Conservation (phyloP, 345 rosid genomes). For the Anacardium occidentale region DNA sequence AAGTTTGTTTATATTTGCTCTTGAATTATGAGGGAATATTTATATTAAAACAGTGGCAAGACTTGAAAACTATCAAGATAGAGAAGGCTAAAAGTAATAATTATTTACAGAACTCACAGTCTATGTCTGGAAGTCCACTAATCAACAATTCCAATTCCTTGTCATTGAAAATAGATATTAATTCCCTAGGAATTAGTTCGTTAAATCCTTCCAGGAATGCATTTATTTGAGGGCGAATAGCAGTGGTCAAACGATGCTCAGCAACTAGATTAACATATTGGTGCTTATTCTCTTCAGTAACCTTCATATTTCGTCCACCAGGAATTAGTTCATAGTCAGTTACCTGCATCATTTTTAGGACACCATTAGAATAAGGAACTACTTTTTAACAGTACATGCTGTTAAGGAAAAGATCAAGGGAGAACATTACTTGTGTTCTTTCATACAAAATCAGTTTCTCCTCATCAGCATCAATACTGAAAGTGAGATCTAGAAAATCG, state of each 20-base stretch:
- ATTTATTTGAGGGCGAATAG: slow-evolving; percentile 95
- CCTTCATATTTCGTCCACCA: slow-evolving; percentile 87
- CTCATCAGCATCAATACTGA: slow-evolving; percentile 97
- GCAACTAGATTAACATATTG: slow-evolving; percentile 85
- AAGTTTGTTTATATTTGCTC: slow-evolving; percentile 10
- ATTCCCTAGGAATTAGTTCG: slow-evolving; percentile 71
- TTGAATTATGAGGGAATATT: not conserved
- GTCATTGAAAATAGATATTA: slow-evolving; percentile 86
- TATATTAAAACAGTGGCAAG: not conserved
- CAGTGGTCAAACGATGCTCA: slow-evolving; percentile 90
- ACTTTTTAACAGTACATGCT: not conserved
- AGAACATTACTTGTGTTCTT: slow-evolving; percentile 56
- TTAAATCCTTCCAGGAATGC: slow-evolving; percentile 88
- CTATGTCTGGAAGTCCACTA: slow-evolving; percentile 96
- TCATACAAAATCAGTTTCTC: slow-evolving; percentile 87
- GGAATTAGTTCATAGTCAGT: slow-evolving; percentile 91
- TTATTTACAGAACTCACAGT: slow-evolving; percentile 50
- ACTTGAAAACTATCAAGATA: not conserved
- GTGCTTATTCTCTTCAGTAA: slow-evolving; percentile 94
- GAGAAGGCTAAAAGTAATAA: slow-evolving; percentile 1
- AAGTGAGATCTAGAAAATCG: slow-evolving; percentile 80
- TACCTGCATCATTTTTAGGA: slow-evolving; percentile 49
- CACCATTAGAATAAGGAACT: not conserved
- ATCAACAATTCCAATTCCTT: slow-evolving; percentile 90
- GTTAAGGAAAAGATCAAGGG: not conserved